Evolutionary conservation across 306 rosid species (phyloP).

Genomic region (Ormosia semicastrata): DNA sequence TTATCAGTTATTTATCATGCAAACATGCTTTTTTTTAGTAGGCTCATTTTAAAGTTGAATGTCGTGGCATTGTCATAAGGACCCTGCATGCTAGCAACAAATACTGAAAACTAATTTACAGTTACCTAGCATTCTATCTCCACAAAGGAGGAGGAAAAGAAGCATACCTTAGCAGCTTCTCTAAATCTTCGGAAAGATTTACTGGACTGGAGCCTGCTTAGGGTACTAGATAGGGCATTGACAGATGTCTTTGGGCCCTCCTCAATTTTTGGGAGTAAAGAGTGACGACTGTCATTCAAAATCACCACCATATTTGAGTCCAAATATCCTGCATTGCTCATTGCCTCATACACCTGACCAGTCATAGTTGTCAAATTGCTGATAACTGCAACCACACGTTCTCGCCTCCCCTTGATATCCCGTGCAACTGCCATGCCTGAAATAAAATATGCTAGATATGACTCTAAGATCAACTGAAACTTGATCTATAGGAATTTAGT

Average conservation of each 20-base stretch:
- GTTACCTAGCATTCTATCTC: neutral
- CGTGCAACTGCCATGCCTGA: constrained; percentile 96
- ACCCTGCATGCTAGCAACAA: constrained; percentile 11
- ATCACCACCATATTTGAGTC: constrained; percentile 88
- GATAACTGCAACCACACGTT: constrained; percentile 71
- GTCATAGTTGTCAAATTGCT: constrained; percentile 85
- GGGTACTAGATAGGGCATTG: constrained; percentile 78
- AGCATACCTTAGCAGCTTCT: constrained; percentile 87
- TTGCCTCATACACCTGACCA: constrained; percentile 92
- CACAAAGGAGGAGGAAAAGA: constrained; percentile 21
- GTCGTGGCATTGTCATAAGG: neutral
- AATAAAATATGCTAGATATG: constrained; percentile 18
- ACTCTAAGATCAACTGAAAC: constrained; percentile 11
- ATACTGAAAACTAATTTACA: constrained; percentile 4
- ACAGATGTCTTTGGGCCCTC: constrained; percentile 75
- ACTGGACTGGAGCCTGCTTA: constrained; percentile 89
- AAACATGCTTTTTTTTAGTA: neutral
- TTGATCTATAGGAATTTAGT: neutral
- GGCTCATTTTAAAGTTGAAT: neutral
- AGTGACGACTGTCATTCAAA: constrained; percentile 84
- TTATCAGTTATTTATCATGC: neutral
- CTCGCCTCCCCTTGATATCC: constrained; percentile 84
- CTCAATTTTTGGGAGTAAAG: constrained; percentile 70
- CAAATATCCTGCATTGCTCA: constrained; percentile 88
- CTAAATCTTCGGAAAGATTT: constrained; percentile 83